Base-by-base conservation (phyloP, 805 yeast genomes). In the Saccharomycopsis amapae region DNA sequence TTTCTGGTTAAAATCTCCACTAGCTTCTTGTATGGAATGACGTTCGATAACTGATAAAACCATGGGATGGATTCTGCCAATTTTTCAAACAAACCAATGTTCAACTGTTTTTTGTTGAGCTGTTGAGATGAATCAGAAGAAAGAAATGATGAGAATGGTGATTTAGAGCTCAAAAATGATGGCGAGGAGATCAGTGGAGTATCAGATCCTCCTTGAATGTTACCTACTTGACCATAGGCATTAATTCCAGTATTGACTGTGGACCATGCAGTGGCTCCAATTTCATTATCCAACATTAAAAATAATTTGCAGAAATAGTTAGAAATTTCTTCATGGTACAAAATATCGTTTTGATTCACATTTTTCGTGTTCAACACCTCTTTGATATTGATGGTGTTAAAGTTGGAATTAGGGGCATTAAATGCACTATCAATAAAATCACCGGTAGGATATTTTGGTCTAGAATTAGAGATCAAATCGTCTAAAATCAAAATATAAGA, bases 1-100 rank as follows among this genome's bases (percentile, higher is more conserved):
- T 88, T 87, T 46, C 86, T 71, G 34, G 89, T 79, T 13, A 93
- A 65, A 2, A 87, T 66, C 48, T 90, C 97, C 22, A 89, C 76
- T 2, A 82, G 66, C 26, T 76, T 72, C 46, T 82, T 72, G 56
- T 80, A 79, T 9, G 78, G 74, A 2, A 80, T 68, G 20, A 66
- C 72, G 32, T 62, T 60, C 40, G 66, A 58, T 3, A 70, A 61
- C 36, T 65, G 68, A 0, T 69, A 62, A 54, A 84, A 75, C 78
- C 89, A 83, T 0, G 97, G 93, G 37, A 83, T 67, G 2, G 83
- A 70, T 25, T 85, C 85, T 1, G 88, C 68, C 17, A 85, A 67
- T 2, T 79, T 73, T 1, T 88, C 78, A 57, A 88, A 79, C 13
- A 87, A 62, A 36, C 83, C 86, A 23, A 72, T 58, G 47, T 76